phyloP scores from a whole-genome alignment of 331 rosid species.

The Malus hybrid region DNA sequence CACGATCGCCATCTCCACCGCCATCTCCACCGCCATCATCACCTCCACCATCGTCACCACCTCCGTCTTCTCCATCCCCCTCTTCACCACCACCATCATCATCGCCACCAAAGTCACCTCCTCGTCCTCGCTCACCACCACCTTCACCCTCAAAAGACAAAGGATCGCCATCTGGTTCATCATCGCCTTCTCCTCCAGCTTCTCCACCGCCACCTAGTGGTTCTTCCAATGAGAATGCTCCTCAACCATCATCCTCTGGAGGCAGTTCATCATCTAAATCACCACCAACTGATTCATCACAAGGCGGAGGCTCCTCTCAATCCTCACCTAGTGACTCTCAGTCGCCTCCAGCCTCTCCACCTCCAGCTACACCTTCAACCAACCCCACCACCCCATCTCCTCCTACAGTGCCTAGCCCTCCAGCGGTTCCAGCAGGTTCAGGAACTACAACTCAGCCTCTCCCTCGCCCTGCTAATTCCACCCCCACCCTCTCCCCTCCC shows the following conservation, averaged over 20 bases:
- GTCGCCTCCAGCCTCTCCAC: background rate
- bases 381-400: background rate
- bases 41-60: background rate
- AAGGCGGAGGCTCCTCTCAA: background rate
- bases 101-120: background rate
- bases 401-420: background rate
- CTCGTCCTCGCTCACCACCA: background rate
- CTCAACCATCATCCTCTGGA: background rate
- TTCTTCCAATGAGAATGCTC: background rate
- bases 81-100: background rate
- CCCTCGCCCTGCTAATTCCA: background rate
- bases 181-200: slow-evolving; percentile 13
- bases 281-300: background rate
- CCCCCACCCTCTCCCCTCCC: background rate
- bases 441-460: background rate
- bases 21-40: background rate
- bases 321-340: background rate
- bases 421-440: slow-evolving; percentile 3
- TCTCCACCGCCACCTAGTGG: background rate
- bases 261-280: background rate
- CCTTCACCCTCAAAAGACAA: background rate
- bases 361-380: slow-evolving; percentile 3
- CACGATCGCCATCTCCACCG: background rate
- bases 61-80: slow-evolving; percentile 2
- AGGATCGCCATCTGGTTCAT: background rate